Conservation (phyloP, 1,284 basidiomycete genomes). For the Cryptococcus sp. region DNA sequence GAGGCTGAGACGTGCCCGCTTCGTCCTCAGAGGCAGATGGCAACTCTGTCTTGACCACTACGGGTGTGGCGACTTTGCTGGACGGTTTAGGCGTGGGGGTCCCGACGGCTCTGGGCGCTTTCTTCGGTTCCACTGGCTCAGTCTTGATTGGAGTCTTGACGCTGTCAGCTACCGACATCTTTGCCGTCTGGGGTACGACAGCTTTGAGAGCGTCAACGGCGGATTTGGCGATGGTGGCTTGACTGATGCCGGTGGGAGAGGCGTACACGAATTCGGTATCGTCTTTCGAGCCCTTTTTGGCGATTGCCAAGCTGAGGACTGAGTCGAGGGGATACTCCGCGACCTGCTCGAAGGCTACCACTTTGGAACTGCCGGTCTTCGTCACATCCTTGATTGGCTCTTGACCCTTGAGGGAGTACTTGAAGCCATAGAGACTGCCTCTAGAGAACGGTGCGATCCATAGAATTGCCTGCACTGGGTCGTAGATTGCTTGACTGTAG, state of each 20-base stretch:
- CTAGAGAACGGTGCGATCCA: slow-evolving; percentile 38
- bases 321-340: slow-evolving; percentile 39
- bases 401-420: slow-evolving; percentile 42
- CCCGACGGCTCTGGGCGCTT: neutral
- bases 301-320: slow-evolving; percentile 29
- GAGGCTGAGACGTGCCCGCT: neutral
- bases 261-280: slow-evolving; percentile 37
- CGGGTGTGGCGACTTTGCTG: slow-evolving; percentile 10
- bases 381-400: slow-evolving; percentile 29
- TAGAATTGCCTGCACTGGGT: slow-evolving; percentile 27
- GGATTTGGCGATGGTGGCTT: slow-evolving; percentile 24
- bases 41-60: slow-evolving; percentile 18
- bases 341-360: slow-evolving; percentile 31
- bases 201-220: slow-evolving; percentile 2
- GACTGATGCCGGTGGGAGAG: slow-evolving; percentile 33
- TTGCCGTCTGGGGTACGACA: neutral
- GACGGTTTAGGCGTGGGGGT: slow-evolving; percentile 2
- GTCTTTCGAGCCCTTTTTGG: slow-evolving; percentile 12
- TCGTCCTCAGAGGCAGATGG: slow-evolving; percentile 17
- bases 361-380: slow-evolving; percentile 12
- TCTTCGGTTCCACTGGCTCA: slow-evolving; percentile 2
- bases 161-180: neutral
- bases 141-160: slow-evolving; percentile 4
- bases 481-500: slow-evolving; percentile 42
- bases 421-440: slow-evolving; percentile 37